phyloP scores from a whole-genome alignment of 108 stramenopile genomes.

The Craspedostauros australis region DNA sequence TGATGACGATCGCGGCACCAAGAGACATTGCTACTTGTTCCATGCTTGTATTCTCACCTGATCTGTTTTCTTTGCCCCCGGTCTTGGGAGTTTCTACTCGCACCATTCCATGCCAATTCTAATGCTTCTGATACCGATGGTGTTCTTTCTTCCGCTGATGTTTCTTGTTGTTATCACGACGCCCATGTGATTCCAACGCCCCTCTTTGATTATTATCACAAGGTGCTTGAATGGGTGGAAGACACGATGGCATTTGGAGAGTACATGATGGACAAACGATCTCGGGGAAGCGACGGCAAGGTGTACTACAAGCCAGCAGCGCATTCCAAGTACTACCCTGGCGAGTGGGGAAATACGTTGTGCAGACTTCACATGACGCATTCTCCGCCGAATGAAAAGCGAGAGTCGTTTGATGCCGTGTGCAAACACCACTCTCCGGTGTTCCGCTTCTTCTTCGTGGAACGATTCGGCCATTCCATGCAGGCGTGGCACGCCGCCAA shows the following conservation, averaged over 20 bases:
- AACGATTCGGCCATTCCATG: conserved; percentile 78
- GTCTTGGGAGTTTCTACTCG: no score
- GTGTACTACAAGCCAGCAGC: conserved; percentile 31
- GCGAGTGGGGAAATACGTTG: conserved; percentile 61
- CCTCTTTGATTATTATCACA: no score
- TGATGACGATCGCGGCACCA: no score
- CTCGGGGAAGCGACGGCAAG: neutral
- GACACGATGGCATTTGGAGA: conserved; percentile 79
- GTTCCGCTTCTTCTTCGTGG: conserved; percentile 95
- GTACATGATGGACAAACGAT: conserved; percentile 32
- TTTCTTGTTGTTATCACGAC: no score
- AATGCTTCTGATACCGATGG: no score
- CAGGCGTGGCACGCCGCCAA: conserved; percentile 84
- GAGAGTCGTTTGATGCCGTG: conserved; percentile 52
- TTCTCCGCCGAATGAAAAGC: conserved; percentile 32
- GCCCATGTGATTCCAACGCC: no score
- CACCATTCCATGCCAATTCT: neutral
- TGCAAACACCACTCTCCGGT: conserved; percentile 79
- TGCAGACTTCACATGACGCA: conserved; percentile 46
- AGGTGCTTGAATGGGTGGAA: conserved; percentile 90
- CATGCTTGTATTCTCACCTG: neutral
- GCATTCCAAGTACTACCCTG: conserved; percentile 68
- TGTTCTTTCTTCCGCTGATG: neutral
- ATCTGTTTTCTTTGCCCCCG: neutral
- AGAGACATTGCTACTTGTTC: neutral